Conservation (phyloP, 2,329 filamentous ascomycete species). For the Calonectria pseudoreteaudii region DNA sequence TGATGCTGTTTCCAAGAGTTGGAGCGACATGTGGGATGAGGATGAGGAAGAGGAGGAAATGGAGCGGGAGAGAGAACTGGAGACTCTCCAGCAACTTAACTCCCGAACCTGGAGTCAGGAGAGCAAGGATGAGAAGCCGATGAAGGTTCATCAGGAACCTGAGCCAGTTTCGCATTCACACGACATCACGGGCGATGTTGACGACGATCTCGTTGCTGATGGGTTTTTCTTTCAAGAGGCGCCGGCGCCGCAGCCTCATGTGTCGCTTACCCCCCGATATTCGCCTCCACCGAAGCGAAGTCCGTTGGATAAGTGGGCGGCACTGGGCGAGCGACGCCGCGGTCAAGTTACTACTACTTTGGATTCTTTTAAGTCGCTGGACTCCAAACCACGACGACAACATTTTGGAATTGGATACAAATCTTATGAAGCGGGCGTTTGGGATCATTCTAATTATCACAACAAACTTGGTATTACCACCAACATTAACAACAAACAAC, state of each 20-base stretch:
- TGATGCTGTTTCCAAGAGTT: constrained; percentile 93
- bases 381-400: constrained; percentile 61
- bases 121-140: constrained; percentile 60
- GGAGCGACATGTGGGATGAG: constrained; percentile 98
- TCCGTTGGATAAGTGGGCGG: constrained; percentile 86
- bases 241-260: constrained; percentile 50
- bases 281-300: constrained; percentile 75
- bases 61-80: constrained; percentile 67
- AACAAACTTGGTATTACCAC: constrained; percentile 46
- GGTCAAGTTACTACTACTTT: constrained; percentile 66
- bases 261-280: constrained; percentile 62
- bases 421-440: constrained; percentile 61
- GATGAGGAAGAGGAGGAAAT: constrained; percentile 80
- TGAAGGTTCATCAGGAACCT: constrained; percentile 25
- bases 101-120: constrained; percentile 84
- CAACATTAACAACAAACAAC: constrained; percentile 17
- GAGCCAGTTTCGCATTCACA: constrained; percentile 40
- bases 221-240: constrained; percentile 81
- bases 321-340: constrained; percentile 85
- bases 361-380: constrained; percentile 62
- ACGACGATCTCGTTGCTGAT: constrained; percentile 75
- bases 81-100: constrained; percentile 72
- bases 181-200: constrained; percentile 62
- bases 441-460: constrained; percentile 57
- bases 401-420: constrained; percentile 60